phyloP scores from a whole-genome alignment of 2,329 filamentous ascomycete genomes.

The Amauroascus verrucosus region DNA sequence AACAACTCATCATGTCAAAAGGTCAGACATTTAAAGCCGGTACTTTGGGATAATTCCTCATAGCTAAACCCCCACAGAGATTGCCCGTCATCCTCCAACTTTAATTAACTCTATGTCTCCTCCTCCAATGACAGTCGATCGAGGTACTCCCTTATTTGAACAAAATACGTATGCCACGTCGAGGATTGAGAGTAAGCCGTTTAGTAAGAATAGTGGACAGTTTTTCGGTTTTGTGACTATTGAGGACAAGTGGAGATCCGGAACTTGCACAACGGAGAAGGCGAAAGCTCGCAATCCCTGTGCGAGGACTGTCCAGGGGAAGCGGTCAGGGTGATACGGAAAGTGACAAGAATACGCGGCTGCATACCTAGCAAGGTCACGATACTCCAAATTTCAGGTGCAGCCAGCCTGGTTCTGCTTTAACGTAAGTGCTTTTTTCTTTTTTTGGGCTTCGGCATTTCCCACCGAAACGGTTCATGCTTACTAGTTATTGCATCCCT shows the following conservation, averaged over 20 bases:
- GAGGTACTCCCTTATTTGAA: neutral
- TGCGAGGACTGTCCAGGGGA: neutral
- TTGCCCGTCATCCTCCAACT: conserved; percentile 5
- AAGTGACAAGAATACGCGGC: neutral
- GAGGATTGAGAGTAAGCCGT: neutral
- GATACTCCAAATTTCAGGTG: neutral
- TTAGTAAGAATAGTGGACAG: too few relatives aligned
- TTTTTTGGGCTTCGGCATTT: neutral
- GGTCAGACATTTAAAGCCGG: too few relatives aligned
- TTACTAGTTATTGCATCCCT: neutral
- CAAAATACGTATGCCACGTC: neutral
- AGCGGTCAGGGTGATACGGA: neutral
- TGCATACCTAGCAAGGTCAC: neutral
- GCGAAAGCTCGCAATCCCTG: neutral
- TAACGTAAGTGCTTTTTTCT: neutral
- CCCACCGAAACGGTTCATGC: neutral
- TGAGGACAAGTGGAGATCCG: neutral
- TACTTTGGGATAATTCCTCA: too few relatives aligned
- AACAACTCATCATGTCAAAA: too few relatives aligned
- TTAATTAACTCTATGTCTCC: conserved; percentile 6
- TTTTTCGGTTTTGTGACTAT: neutral
- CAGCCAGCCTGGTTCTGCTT: neutral
- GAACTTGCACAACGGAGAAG: too few relatives aligned
- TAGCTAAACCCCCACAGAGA: too few relatives aligned
- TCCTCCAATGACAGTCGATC: neutral